phyloP scores from a whole-genome alignment of 2,329 filamentous ascomycete genomes.

The Epichloe sibirici region DNA sequence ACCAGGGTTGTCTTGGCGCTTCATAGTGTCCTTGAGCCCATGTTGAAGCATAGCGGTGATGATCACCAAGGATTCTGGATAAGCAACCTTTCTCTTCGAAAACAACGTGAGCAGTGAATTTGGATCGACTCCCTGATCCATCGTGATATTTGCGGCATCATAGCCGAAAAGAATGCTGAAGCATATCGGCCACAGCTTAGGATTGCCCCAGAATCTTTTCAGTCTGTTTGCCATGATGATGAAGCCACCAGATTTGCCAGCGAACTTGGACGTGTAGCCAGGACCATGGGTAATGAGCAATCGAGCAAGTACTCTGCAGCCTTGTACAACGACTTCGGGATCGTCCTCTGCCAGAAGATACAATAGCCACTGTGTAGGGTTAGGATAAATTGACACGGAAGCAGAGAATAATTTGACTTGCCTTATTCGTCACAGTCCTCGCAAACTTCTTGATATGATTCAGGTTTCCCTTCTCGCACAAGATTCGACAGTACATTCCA shows the following conservation, averaged over 20 bases:
- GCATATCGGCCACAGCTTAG: slow-evolving; percentile 75
- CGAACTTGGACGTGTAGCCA: slow-evolving; percentile 74
- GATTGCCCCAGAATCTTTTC: slow-evolving; percentile 78
- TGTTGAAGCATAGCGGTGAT: slow-evolving; percentile 80
- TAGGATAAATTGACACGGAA: slow-evolving; percentile 2
- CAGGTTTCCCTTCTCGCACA: slow-evolving; percentile 61
- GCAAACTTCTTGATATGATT: slow-evolving; percentile 75
- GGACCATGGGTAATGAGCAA: slow-evolving; percentile 73
- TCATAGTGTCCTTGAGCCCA: slow-evolving; percentile 60
- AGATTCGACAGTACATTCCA: slow-evolving; percentile 61
- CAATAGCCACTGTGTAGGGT: slow-evolving; percentile 59
- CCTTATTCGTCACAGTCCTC: slow-evolving; percentile 89
- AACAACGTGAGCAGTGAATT: slow-evolving; percentile 66
- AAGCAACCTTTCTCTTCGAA: slow-evolving; percentile 52
- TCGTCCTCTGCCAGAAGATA: slow-evolving; percentile 85
- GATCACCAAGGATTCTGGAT: slow-evolving; percentile 67
- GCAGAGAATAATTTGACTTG: slow-evolving; percentile 24
- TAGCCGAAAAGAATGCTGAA: slow-evolving; percentile 80
- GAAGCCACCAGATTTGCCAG: slow-evolving; percentile 75
- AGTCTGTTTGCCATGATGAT: slow-evolving; percentile 71
- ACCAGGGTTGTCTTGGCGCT: slow-evolving; percentile 46
- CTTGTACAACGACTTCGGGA: slow-evolving; percentile 67
- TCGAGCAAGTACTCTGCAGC: slow-evolving; percentile 70
- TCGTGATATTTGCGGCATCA: slow-evolving; percentile 63
- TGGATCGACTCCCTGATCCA: slow-evolving; percentile 62